Evolutionary conservation across 805 yeast genomes (phyloP).

Genomic region (Kuraishia capsulata): DNA sequence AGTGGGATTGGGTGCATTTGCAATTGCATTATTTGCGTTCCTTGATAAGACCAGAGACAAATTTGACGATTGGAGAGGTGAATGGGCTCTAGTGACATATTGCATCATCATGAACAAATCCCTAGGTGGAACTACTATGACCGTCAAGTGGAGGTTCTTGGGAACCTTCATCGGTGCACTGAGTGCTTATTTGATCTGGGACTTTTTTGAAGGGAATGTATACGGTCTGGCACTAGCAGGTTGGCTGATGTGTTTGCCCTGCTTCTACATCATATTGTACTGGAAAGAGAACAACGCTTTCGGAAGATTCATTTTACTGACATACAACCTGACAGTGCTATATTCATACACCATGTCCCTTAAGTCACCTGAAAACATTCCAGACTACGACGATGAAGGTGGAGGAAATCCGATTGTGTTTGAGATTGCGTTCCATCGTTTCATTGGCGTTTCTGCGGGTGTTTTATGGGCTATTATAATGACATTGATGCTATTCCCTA

Average conservation of each 20-base stretch:
- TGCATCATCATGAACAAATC: conserved; percentile 81
- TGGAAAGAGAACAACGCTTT: conserved; percentile 60
- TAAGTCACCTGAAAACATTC: conserved; percentile 38
- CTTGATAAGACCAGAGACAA: conserved; percentile 40
- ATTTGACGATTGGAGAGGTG: conserved; percentile 65
- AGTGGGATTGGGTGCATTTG: conserved; percentile 70
- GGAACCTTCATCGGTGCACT: conserved; percentile 73
- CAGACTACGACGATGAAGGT: conserved; percentile 44
- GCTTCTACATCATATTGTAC: conserved; percentile 49
- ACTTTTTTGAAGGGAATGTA: conserved; percentile 44
- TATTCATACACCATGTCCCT: conserved; percentile 63
- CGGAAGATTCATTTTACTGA: conserved; percentile 62
- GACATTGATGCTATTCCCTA: conserved; percentile 60
- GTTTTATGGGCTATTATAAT: conserved; percentile 69
- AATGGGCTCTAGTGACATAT: conserved; percentile 79
- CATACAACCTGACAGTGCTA: conserved; percentile 71
- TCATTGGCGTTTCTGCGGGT: conserved; percentile 63
- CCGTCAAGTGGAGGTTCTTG: conserved; percentile 61
- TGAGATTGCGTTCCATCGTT: conserved; percentile 74
- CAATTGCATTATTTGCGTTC: conserved; percentile 60
- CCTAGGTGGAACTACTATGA: conserved; percentile 76
- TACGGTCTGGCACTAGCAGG: conserved; percentile 41
- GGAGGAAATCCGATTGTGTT: conserved; percentile 58
- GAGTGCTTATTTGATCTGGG: conserved; percentile 54
- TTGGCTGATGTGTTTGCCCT: conserved; percentile 35